phyloP scores from a whole-genome alignment of 768 basidiomycete species.

The Suillus sp. region DNA sequence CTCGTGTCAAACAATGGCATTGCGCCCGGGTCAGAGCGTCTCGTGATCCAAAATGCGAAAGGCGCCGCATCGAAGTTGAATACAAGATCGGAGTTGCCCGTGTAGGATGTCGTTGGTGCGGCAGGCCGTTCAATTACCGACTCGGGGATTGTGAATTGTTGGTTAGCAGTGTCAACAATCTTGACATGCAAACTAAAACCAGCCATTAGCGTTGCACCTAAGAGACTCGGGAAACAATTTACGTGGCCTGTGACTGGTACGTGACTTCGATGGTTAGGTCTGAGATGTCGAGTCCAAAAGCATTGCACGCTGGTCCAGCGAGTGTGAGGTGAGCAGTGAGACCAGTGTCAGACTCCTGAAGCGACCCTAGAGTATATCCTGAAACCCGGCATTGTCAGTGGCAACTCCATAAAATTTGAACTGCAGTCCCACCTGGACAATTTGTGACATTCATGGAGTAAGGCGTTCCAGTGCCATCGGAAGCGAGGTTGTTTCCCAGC shows the following conservation, averaged over 20 bases:
- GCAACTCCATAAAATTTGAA: not conserved
- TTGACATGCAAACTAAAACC: constrained; percentile 61
- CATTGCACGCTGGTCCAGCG: constrained; percentile 60
- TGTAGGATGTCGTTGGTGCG: constrained; percentile 36
- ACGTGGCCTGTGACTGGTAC: constrained; percentile 61
- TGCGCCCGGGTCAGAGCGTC: constrained; percentile 56
- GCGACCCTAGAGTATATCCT: constrained; percentile 57
- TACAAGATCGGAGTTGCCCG: constrained; percentile 56
- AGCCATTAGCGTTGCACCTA: not conserved
- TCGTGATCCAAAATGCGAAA: constrained; percentile 82
- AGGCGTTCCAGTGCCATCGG: not conserved
- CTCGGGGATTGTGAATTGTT: constrained; percentile 69
- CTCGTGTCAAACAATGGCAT: constrained; percentile 74
- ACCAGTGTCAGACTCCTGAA: constrained; percentile 48
- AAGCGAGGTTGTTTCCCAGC: not conserved
- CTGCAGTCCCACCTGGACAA: constrained; percentile 31
- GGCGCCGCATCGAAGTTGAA: constrained; percentile 68
- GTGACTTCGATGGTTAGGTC: constrained; percentile 66
- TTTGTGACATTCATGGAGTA: constrained; percentile 33
- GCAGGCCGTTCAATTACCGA: constrained; percentile 49
- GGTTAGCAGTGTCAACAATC: constrained; percentile 59
- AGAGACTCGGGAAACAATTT: constrained; percentile 12
- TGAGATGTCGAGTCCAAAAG: constrained; percentile 60
- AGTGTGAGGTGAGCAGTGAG: constrained; percentile 57
- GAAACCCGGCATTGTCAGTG: not conserved